Evolutionary conservation across 768 basidiomycete genomes (phyloP).

Genomic region (Russula compacta): DNA sequence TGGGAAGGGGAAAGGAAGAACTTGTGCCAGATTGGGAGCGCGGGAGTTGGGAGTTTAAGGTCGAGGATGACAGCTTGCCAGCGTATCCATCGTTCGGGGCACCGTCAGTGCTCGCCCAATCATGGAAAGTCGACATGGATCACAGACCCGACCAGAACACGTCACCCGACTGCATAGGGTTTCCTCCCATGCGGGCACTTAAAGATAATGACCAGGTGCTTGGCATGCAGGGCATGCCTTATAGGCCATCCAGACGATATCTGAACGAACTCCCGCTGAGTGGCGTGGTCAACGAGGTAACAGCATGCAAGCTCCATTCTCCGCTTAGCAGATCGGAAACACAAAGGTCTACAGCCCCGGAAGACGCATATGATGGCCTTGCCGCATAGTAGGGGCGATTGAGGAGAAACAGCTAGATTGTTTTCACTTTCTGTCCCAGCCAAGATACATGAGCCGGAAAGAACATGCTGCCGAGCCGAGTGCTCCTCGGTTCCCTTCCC

Average conservation of each 20-base stretch:
- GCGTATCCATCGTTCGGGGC: conserved; percentile 27
- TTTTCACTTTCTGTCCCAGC: background rate
- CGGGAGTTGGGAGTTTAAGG: conserved; percentile 45
- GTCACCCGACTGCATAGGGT: background rate
- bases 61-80: conserved; percentile 20
- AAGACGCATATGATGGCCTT: conserved; percentile 18
- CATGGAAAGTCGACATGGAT: background rate
- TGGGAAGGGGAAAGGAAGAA: conserved; percentile 35
- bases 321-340: background rate
- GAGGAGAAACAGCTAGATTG: background rate
- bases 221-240: background rate
- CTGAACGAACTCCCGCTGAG: background rate
- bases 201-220: background rate
- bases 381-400: background rate
- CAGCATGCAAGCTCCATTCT: background rate
- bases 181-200: background rate
- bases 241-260: background rate
- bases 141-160: background rate
- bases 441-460: background rate
- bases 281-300: background rate
- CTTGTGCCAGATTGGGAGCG: conserved; percentile 58
- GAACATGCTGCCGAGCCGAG: background rate
- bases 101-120: conserved; percentile 12
- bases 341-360: background rate
- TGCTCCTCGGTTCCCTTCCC: background rate